Evolutionary conservation across 2,329 filamentous ascomycete species (phyloP), one percentile per base, ranked within the genome.

Genomic region (Aureobasidium namibiae): DNA sequence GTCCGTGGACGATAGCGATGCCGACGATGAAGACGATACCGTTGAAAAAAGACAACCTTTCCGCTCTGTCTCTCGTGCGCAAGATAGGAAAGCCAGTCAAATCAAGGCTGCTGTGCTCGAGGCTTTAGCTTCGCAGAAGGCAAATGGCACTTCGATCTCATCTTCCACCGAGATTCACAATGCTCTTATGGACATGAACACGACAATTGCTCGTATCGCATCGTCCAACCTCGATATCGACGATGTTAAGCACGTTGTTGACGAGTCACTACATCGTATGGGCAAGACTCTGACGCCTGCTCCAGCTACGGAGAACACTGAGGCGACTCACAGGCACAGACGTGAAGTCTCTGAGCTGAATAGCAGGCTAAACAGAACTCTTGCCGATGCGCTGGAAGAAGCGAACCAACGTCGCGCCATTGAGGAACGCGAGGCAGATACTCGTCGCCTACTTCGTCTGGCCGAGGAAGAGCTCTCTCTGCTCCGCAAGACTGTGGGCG

Each of bases 71-170:
- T 96, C 92, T 65, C 90, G 91, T 18, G 82, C 83, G 60, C 82
- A 86, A 62, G 90, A 95, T 68, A 86, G 86, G 66, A 90, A 84
- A 66, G 73, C 92, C 66, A 91, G 96, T 60, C 90, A 92, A 70
- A 90, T 99, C 64, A 76, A 77, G 64, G 68, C 69, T 10, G 75
- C 76, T 34, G 70, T 80, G 21, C 72, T 89, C 18, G 84, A 89
- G 66, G 87, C 86, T 4, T 74, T 96, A 33, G 73, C 76, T 53
- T 70, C 75, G 58, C 76, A 76, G 60, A 57, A 46, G 38, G 54
- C 29, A 21, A 41, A 38, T 18, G 33, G 11, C 11, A 23, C 42
- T 23, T 42, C 48, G 4, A 33, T 49, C 29, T 46, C 59, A n/a
- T 56, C 50, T 10, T 29, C 59, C 2, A n/a, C 38, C 7, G 76